Conservation (phyloP, 495 filamentous ascomycete species). For the Penicillium paxilli region DNA sequence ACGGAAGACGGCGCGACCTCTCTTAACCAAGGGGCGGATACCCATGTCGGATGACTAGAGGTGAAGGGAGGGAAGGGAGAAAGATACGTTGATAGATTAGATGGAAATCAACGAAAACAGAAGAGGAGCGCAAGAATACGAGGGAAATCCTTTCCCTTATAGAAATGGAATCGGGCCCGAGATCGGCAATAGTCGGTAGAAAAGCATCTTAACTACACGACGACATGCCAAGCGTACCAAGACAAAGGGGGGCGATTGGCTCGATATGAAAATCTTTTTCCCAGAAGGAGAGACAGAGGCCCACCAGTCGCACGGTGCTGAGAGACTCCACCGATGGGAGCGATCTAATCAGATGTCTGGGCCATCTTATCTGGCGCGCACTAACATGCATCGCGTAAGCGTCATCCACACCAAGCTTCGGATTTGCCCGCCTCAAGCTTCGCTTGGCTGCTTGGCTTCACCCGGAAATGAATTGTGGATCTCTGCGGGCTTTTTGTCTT, state of each 20-base stretch:
- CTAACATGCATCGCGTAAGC: background rate
- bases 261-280: conserved; percentile 5
- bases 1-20: conserved; percentile 10
- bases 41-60: background rate
- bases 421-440: conserved; percentile 9
- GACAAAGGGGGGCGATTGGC: conserved; percentile 1
- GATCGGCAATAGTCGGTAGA: conserved; percentile 6
- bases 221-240: background rate
- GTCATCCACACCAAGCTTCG: background rate
- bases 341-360: conserved; percentile 17
- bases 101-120: background rate
- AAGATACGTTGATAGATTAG: background rate
- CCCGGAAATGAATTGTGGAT: conserved; percentile 10
- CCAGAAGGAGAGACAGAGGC: background rate
- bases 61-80: background rate
- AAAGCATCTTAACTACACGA: background rate
- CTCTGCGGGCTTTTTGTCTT: background rate
- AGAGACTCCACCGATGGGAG: background rate
- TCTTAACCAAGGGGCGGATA: conserved; percentile 8
- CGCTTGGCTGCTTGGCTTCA: conserved; percentile 5
- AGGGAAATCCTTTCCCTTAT: conserved; percentile 2
- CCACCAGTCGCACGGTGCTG: background rate
- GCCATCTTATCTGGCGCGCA: conserved; percentile 1
- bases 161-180: conserved; percentile 8
- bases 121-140: background rate